phyloP scores from a whole-genome alignment of 2,329 filamentous ascomycete genomes.

The Pseudogymnoascus sp. region DNA sequence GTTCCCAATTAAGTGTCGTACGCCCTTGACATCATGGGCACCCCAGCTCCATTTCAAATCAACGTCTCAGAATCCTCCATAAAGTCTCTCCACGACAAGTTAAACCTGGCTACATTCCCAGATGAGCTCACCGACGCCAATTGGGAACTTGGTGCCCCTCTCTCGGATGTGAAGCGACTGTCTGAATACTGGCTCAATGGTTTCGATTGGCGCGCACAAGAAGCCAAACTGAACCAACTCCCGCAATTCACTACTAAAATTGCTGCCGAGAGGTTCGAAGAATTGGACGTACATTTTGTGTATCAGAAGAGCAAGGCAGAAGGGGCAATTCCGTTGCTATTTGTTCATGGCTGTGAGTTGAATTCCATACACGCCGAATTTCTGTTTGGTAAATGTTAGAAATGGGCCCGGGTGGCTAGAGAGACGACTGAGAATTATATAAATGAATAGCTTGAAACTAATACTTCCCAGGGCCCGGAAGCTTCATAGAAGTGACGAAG shows the following conservation, averaged over 20 bases:
- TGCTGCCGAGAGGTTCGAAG: conserved; percentile 45
- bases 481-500: conserved; percentile 58
- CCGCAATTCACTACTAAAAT: conserved; percentile 33
- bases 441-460: not conserved
- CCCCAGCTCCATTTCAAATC: conserved; percentile 10
- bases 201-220: conserved; percentile 22
- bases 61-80: conserved; percentile 10
- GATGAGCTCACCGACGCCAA: conserved; percentile 13
- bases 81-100: conserved; percentile 7
- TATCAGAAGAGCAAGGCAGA: conserved; percentile 45
- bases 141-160: conserved; percentile 13
- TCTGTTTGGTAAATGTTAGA: not conserved
- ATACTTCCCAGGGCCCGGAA: conserved; percentile 46
- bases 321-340: conserved; percentile 55
- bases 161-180: conserved; percentile 12
- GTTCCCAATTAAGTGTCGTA: not conserved
- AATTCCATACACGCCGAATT: not conserved
- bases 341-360: conserved; percentile 52
- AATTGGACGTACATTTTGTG: conserved; percentile 56
- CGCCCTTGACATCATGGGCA: not conserved
- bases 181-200: conserved; percentile 19
- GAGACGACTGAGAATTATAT: not conserved
- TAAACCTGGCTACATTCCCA: conserved; percentile 12
- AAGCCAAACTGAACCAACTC: conserved; percentile 21
- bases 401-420: not conserved